Conservation (phyloP, 306 rosid species). For the Macrotyloma uniflorum region DNA sequence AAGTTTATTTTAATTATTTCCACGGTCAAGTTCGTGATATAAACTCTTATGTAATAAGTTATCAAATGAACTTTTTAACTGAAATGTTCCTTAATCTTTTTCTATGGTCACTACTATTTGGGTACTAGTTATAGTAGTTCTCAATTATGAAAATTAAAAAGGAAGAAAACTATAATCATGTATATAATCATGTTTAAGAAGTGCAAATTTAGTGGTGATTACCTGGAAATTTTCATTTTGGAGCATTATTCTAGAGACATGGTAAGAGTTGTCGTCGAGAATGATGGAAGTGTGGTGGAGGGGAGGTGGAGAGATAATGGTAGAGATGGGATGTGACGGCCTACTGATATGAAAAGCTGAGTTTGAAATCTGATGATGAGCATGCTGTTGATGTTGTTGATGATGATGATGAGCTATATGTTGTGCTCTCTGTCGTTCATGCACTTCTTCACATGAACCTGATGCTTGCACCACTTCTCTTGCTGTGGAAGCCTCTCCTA, state of each 20-base stretch:
- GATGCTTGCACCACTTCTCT: conserved; percentile 59
- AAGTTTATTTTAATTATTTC: neutral
- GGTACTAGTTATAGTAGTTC: neutral
- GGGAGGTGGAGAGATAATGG: conserved; percentile 76
- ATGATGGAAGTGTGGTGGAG: conserved; percentile 79
- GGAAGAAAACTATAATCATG: neutral
- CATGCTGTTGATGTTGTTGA: conserved; percentile 46
- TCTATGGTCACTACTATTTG: neutral
- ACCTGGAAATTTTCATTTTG: conserved; percentile 89
- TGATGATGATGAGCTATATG: conserved; percentile 52
- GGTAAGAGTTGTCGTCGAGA: conserved; percentile 73
- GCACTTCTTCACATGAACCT: conserved; percentile 62
- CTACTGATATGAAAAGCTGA: conserved; percentile 70
- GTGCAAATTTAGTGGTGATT: conserved; percentile 35
- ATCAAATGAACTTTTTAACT: neutral
- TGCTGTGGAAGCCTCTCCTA: conserved; percentile 70
- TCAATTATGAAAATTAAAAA: neutral
- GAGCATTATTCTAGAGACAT: conserved; percentile 70
- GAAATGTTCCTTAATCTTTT: neutral
- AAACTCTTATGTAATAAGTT: neutral
- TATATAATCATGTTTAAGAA: neutral
- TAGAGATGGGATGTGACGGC: conserved; percentile 73
- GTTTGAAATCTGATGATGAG: conserved; percentile 55
- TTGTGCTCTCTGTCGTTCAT: conserved; percentile 50
- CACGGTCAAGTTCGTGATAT: neutral